A percentile compares a stretch with the other conserved stretches of the same genome.
phyloP scores from a whole-genome alignment of 495 filamentous ascomycete species.

The Sordaria brevicollis region DNA sequence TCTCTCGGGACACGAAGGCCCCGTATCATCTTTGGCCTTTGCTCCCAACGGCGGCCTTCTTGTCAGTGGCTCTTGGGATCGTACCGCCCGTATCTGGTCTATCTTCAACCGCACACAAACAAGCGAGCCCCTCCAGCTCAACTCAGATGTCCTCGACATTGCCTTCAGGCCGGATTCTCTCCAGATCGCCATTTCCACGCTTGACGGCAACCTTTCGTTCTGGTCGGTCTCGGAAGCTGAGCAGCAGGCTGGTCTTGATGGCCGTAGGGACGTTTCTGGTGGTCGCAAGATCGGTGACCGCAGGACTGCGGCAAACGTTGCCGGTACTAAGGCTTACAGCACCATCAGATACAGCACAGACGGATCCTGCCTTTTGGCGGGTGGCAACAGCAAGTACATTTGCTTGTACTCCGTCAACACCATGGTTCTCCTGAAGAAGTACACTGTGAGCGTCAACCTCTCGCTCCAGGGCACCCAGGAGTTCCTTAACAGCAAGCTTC shows the following conservation, averaged over 20 bases:
- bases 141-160: conserved; percentile 80
- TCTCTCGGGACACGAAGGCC: conserved; percentile 86
- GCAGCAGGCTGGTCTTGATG: conserved; percentile 73
- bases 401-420: conserved; percentile 88
- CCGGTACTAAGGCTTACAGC: conserved; percentile 81
- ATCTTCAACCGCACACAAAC: conserved; percentile 91
- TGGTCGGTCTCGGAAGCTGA: conserved; percentile 85
- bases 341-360: conserved; percentile 85
- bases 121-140: conserved; percentile 81
- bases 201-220: conserved; percentile 91
- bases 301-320: conserved; percentile 77
- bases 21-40: conserved; percentile 78
- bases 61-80: conserved; percentile 90
- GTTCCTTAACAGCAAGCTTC: conserved; percentile 79
- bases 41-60: conserved; percentile 73
- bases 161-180: conserved; percentile 83
- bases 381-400: conserved; percentile 93
- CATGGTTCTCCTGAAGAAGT: conserved; percentile 86
- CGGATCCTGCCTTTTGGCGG: conserved; percentile 80
- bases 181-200: conserved; percentile 80
- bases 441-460: conserved; percentile 85
- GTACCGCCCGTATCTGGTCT: conserved; percentile 88
- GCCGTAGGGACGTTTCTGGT: conserved; percentile 83
- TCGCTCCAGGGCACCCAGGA: conserved; percentile 93
- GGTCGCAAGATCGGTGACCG: conserved; percentile 81